Conservation (phyloP, 306 rosid genomes). For the Pyrus communis region DNA sequence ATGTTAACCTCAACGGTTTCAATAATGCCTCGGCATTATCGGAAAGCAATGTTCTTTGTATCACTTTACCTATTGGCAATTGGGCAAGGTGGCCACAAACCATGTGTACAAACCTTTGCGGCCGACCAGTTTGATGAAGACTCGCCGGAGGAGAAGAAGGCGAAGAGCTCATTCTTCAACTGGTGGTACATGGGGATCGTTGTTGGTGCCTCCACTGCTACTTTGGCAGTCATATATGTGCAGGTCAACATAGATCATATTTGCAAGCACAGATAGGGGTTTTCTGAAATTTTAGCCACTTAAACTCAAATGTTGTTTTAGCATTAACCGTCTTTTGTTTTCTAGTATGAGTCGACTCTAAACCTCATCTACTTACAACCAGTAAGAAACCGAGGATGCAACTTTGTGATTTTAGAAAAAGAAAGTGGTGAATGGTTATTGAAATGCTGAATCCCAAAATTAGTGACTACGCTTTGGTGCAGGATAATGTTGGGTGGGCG, state of each 20-base stretch:
- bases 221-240: constrained; percentile 41
- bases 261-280: neutral
- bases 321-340: neutral
- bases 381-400: too few species aligned
- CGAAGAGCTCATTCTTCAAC: constrained; percentile 62
- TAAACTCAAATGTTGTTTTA: neutral
- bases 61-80: constrained; percentile 51
- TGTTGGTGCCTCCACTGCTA: constrained; percentile 36
- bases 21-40: neutral
- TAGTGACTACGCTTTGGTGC: neutral
- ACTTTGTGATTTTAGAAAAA: too few species aligned
- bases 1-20: constrained; percentile 15
- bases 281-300: neutral
- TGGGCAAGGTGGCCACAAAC: constrained; percentile 68
- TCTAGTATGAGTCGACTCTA: too few species aligned
- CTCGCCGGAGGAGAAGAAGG: constrained; percentile 39
- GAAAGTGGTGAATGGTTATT: too few species aligned
- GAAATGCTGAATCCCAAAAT: too few species aligned
- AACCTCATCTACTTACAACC: neutral
- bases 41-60: constrained; percentile 26
- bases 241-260: constrained; percentile 35
- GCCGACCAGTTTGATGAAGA: constrained; percentile 70
- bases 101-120: constrained; percentile 78
- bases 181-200: constrained; percentile 73
- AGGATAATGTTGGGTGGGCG: constrained; percentile 72